Percentiles rank a stretch among this genome's conserved stretches.
Conservation (phyloP, 371 early-diverging fungal genomes). For the Actinomucor elegans region DNA sequence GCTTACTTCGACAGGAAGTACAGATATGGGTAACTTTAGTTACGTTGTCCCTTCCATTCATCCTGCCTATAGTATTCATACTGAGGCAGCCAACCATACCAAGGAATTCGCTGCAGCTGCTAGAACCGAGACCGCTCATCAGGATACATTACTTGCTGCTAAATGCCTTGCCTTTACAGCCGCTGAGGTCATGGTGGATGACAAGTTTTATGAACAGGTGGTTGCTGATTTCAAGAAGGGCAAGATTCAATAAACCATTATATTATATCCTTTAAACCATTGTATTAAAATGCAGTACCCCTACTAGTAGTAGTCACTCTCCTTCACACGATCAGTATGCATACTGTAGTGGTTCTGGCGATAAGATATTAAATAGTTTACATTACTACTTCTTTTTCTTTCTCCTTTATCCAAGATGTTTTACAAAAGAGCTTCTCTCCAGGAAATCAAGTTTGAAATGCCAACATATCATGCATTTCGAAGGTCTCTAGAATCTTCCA, state of each 20-base stretch:
- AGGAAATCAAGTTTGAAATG: too few species aligned
- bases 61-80: constrained; percentile 26
- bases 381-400: too few species aligned
- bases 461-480: too few species aligned
- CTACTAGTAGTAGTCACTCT: too few species aligned
- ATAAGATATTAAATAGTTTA: too few species aligned
- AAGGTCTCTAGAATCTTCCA: too few species aligned
- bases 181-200: constrained; percentile 29
- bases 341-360: too few species aligned
- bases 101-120: constrained; percentile 62
- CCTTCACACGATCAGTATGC: too few species aligned
- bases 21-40: constrained; percentile 78
- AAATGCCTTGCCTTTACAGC: constrained; percentile 38
- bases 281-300: too few species aligned
- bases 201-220: constrained; percentile 24
- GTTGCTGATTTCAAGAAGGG: constrained; percentile 36
- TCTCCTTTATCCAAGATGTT: too few species aligned
- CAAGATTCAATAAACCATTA: constrained; percentile 14
- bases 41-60: constrained; percentile 32
- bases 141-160: constrained; percentile 56
- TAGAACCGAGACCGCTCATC: constrained; percentile 61
- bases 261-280: too few species aligned
- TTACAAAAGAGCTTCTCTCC: too few species aligned
- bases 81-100: constrained; percentile 24
- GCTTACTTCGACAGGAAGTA: constrained; percentile 46